Conservation (phyloP, 2,329 filamentous ascomycete species). For the Hymenoscyphus fructigenus region DNA sequence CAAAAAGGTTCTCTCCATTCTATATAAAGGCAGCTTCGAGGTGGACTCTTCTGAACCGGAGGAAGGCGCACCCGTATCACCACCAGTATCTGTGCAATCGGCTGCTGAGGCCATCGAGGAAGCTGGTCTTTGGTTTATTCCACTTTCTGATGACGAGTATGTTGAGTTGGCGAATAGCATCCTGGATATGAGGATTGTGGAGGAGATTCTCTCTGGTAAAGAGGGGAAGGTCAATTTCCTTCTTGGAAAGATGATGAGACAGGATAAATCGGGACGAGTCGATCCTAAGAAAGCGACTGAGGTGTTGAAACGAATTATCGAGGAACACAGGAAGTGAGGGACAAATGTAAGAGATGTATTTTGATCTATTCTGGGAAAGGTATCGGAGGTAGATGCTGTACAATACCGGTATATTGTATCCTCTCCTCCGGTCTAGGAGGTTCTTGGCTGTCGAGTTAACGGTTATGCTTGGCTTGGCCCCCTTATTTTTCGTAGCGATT, state of each 20-base stretch:
- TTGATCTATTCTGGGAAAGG: no score
- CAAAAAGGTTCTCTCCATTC: constrained; percentile 55
- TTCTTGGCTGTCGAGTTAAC: no score
- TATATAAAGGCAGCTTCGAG: constrained; percentile 47
- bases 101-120: constrained; percentile 44
- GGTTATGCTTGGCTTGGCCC: no score
- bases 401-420: no score
- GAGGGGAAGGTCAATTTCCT: constrained; percentile 67
- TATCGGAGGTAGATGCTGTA: no score
- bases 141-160: constrained; percentile 57
- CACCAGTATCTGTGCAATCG: background rate
- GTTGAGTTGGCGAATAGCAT: constrained; percentile 51
- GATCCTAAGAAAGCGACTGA: constrained; percentile 59
- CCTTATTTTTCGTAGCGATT: background rate
- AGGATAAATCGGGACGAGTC: constrained; percentile 58
- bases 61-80: constrained; percentile 39
- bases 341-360: no score
- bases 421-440: no score
- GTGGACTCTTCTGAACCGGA: constrained; percentile 42
- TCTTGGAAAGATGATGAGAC: constrained; percentile 66
- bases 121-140: constrained; percentile 53
- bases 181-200: constrained; percentile 56
- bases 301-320: constrained; percentile 50
- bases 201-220: constrained; percentile 59
- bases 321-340: constrained; percentile 20